Base-by-base conservation (phyloP, 1,139 yeast species). In the Saccharomycopsis hybrid region DNA sequence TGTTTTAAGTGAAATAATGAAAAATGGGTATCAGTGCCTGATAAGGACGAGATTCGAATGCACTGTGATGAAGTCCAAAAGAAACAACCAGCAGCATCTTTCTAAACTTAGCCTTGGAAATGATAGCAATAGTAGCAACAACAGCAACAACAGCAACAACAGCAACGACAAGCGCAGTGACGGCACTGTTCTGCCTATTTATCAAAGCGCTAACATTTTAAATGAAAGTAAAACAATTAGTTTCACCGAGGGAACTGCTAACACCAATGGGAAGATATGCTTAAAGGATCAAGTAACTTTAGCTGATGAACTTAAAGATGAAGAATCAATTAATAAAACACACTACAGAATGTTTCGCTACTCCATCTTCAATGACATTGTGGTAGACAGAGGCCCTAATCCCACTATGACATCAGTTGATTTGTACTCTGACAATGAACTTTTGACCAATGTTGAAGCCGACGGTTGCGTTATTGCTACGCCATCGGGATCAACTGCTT, bases 401-500 rank as follows among this genome's bases (percentile, higher is more conserved):
- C 85, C 95, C 0, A 81, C 83, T 53, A 78, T 88, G 67, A 80
- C 89, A 3, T 77, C 87, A 36, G 70, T 89, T 41, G 96, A 88
- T 62, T 74, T 88, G 30, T 83, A 75, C 62, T 83, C 88, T 31
- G 92, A 88, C 64, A 79, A 77, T 54, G 84, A 85, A 58, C 78
- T 80, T 49, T 65, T 88, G 52, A 88, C 96, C 3, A 77, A 88
- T n/a, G 84, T 92, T 37, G 85, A 85, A 24, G 95, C 94, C 0
- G 96, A 88, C 64, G 96, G 96, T 1, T 71, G 87, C 8, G 83
- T 85, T 5, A 80, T 86, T 52, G 80, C 94, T 9, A 85, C 96
- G 0, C 96, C 96, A 11, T 85, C 95, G 1, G 96, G 96, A 0
- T 86, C 95, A 4, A 88, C 96, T 0, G 96, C 96, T 0, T 88